Evolutionary conservation across 768 basidiomycete species (phyloP), one percentile per base, ranked within the genome.

Genomic region (Hirschioporus abietinus): DNA sequence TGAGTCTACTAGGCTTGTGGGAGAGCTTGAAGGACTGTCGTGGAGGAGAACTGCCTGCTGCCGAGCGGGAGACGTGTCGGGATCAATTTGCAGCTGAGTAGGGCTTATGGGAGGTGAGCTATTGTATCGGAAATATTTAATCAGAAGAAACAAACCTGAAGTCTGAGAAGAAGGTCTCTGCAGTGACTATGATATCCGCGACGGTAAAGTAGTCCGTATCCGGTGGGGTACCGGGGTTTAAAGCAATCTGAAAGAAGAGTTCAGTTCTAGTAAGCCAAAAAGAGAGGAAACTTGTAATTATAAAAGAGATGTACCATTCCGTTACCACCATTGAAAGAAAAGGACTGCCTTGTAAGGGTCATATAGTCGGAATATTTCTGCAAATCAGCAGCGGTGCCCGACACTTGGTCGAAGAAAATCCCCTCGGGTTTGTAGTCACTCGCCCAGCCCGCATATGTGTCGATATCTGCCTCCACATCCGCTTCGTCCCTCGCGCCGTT

Each of bases 331-430:
- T 52, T 52, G 12, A 52, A 52, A 15, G 42, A 67, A 63, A 75
- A 73, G 9, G 63, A 66, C 12, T 68, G 60, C 63, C 68, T 67
- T 0, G 72, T 74, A 9, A 66, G 34, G 1, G 68, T 34, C 1
- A 70, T 67, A 63, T 72, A 78, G 7, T 58, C 64, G 58, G 71
- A 65, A 60, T 79, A 80, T 59, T 60, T 68, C 0, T 68, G 35
- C 9, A 78, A 30, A n/a, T 71, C 63, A 4, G 26, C 52, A 10
- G 66, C 64, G 20, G 65, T 65, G 1, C 70, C 71, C 7, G 70
- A 64, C 2, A 73, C 75, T 67, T 80, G 73, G 61, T 80, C 78
- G 68, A 78, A 78, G 68, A 79, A 79, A 23, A 80, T 77, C 0
- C 79, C 78, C 23, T 75, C 70, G 0, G 71, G 72, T 10, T 70